Percentiles rank a stretch among this genome's conserved stretches.
phyloP scores from a whole-genome alignment of 140 eudicot species.

The Ambrosia hybrid region DNA sequence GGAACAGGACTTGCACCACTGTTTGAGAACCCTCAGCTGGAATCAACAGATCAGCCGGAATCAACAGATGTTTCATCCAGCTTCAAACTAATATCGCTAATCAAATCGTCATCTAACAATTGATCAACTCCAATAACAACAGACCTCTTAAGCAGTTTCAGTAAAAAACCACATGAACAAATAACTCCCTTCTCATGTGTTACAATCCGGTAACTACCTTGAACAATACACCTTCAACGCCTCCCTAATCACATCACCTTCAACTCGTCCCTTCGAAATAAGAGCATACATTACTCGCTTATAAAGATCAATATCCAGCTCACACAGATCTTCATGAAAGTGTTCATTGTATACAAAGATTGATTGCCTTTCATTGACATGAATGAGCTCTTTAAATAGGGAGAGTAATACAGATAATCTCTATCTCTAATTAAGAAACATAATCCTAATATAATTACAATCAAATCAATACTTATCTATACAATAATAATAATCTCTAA shows the following conservation, averaged over 20 bases:
- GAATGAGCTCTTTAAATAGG: too few relatives aligned
- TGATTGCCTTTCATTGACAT: too few relatives aligned
- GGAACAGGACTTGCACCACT: slow-evolving; percentile 79
- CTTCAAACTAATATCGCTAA: slow-evolving; percentile 49
- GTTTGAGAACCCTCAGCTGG: slow-evolving; percentile 52
- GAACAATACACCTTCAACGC: slow-evolving; percentile 71
- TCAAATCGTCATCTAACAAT: slow-evolving; percentile 50
- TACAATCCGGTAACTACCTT: slow-evolving; percentile 82
- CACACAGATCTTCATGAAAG: slow-evolving; percentile 68
- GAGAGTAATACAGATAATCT: too few relatives aligned
- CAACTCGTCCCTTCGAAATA: slow-evolving; percentile 73
- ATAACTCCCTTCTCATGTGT: slow-evolving; percentile 49
- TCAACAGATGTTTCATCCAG: slow-evolving; percentile 74
- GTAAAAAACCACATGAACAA: slow-evolving; percentile 84
- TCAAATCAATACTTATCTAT: too few relatives aligned
- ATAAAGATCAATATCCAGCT: slow-evolving; percentile 69
- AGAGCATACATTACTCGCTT: slow-evolving; percentile 72
- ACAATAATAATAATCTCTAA: too few relatives aligned
- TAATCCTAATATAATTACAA: too few relatives aligned
- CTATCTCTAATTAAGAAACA: too few relatives aligned
- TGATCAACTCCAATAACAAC: slow-evolving; percentile 66
- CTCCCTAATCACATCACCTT: slow-evolving; percentile 62
- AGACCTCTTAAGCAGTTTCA: slow-evolving; percentile 70
- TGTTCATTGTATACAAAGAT: too few relatives aligned
- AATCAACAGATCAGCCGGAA: slow-evolving; percentile 74